Percentiles rank a stretch among this genome's conserved stretches.
Conservation (phyloP, 352 stramenopile genomes). For the Globisporangium polare region DNA sequence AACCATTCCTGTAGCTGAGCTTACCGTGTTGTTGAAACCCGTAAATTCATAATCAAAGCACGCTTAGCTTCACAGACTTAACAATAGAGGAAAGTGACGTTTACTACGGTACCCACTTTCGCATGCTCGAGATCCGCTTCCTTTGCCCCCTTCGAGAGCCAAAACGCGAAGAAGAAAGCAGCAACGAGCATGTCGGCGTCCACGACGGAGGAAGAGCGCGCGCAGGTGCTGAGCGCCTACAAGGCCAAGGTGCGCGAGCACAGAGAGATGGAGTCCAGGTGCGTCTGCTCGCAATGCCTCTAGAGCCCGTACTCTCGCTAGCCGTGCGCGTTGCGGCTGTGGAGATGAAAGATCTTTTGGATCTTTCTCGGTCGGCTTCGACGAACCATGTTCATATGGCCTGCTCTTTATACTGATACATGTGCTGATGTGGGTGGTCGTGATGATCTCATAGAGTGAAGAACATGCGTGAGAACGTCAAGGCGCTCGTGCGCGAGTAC, state of each 20-base stretch:
- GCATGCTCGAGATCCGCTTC: too few relatives aligned
- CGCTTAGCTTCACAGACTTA: too few relatives aligned
- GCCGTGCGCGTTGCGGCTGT: not conserved
- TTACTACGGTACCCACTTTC: too few relatives aligned
- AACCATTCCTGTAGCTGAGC: too few relatives aligned
- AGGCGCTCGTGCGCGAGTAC: conserved; percentile 94
- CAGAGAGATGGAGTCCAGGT: conserved; percentile 94
- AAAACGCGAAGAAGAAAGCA: conserved; percentile 1
- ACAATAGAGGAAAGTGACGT: too few relatives aligned
- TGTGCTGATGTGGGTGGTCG: not conserved
- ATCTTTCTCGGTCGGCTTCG: conserved; percentile 7
- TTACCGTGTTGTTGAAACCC: too few relatives aligned
- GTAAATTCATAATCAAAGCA: too few relatives aligned
- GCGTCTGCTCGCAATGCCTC: conserved; percentile 14
- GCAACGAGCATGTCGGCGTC: conserved; percentile 49
- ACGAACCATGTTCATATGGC: not conserved
- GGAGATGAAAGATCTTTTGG: conserved; percentile 6
- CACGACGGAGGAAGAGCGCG: conserved; percentile 80
- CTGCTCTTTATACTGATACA: not conserved
- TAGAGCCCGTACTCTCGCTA: not conserved
- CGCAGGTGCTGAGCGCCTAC: conserved; percentile 94
- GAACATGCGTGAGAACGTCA: conserved; percentile 95
- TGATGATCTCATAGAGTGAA: conserved; percentile 81
- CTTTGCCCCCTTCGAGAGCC: too few relatives aligned
- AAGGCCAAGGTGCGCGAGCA: conserved; percentile 96